Percentiles rank a stretch among this genome's conserved stretches.
phyloP scores from a whole-genome alignment of 2,329 filamentous ascomycete species.

The Knoxdaviesia proteae region DNA sequence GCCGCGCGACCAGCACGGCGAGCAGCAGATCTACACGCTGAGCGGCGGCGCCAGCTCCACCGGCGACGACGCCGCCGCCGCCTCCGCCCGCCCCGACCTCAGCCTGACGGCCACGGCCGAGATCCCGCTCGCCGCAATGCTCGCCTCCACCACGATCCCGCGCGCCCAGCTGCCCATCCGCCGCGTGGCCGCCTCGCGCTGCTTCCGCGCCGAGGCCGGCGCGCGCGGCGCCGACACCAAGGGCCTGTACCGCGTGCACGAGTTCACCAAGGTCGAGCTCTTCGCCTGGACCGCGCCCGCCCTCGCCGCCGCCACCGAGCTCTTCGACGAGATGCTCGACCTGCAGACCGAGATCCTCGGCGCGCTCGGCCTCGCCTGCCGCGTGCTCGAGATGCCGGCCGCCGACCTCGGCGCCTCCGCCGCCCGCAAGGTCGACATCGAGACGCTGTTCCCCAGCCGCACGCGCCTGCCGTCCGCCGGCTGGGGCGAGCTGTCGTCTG shows the following conservation, averaged over 20 bases:
- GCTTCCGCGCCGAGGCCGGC: slow-evolving; percentile 88
- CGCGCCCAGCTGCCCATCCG: slow-evolving; percentile 51
- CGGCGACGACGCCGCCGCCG: slow-evolving; percentile 42
- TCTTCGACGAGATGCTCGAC: slow-evolving; percentile 71
- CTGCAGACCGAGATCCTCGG: slow-evolving; percentile 72
- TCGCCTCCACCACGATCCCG: slow-evolving; percentile 50
- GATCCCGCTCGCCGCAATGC: slow-evolving; percentile 83
- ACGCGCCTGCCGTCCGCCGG: slow-evolving; percentile 26
- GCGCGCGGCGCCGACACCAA: slow-evolving; percentile 79
- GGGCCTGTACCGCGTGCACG: slow-evolving; percentile 88
- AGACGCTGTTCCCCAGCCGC: slow-evolving; percentile 79
- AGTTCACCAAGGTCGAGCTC: slow-evolving; percentile 97
- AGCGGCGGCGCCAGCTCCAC: slow-evolving; percentile 26
- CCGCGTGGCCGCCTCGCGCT: slow-evolving; percentile 68
- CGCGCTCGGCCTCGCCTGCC: slow-evolving; percentile 61
- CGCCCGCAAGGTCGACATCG: slow-evolving; percentile 73
- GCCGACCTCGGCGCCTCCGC: slow-evolving; percentile 79
- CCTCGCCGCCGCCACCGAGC: slow-evolving; percentile 20
- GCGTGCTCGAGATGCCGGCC: slow-evolving; percentile 81
- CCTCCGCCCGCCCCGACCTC: slow-evolving; percentile 42
- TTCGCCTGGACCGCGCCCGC: slow-evolving; percentile 71
- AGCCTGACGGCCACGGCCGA: slow-evolving; percentile 78
- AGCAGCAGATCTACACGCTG: slow-evolving; percentile 78
- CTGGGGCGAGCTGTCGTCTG: slow-evolving; percentile 86
- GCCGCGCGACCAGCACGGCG: slow-evolving; percentile 71